These are phyloP conservation scores for Karstenula rhodostoma DNA, from an alignment of 2,329 filamentous ascomycete genomes.

Conservation along the genomic window DNA sequence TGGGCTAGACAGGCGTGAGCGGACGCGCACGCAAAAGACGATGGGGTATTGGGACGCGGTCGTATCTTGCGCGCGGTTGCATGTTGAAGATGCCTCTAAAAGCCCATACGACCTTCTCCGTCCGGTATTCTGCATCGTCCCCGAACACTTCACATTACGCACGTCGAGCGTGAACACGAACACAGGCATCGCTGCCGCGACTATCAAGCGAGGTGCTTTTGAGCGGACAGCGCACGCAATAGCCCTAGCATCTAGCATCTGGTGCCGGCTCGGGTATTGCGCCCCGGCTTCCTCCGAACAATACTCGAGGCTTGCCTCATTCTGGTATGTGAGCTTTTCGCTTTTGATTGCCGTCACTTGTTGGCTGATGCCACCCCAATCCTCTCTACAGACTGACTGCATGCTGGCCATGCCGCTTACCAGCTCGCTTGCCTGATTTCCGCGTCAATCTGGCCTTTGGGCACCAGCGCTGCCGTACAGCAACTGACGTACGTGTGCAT, in stretches of 20 bases:
- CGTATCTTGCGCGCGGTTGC: not conserved
- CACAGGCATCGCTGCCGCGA: not conserved
- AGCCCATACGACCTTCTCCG: not conserved
- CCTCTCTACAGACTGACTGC: not conserved
- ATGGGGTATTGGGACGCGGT: not conserved
- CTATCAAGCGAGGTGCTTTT: not conserved
- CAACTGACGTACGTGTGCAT: not conserved
- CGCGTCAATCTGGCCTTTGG: not conserved
- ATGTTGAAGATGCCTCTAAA: too few species aligned
- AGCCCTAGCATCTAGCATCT: not conserved
- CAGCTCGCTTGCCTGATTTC: not conserved
- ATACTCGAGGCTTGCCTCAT: not conserved
- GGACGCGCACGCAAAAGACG: conserved; percentile 4
- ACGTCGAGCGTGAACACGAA: not conserved
- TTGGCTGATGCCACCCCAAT: not conserved
- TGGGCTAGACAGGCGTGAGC: not conserved
- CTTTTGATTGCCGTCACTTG: conserved; percentile 6
- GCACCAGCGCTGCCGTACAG: not conserved
- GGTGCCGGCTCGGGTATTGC: conserved; percentile 1
- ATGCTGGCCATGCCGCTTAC: not conserved
- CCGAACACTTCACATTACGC: not conserved
- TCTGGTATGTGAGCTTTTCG: conserved; percentile 6
- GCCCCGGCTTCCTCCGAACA: conserved; percentile 6
- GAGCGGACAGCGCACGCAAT: conserved; percentile 7
- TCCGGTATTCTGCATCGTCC: not conserved